Base-by-base conservation (phyloP, 2,329 filamentous ascomycete species). In the Aureobasidium uvarum region DNA sequence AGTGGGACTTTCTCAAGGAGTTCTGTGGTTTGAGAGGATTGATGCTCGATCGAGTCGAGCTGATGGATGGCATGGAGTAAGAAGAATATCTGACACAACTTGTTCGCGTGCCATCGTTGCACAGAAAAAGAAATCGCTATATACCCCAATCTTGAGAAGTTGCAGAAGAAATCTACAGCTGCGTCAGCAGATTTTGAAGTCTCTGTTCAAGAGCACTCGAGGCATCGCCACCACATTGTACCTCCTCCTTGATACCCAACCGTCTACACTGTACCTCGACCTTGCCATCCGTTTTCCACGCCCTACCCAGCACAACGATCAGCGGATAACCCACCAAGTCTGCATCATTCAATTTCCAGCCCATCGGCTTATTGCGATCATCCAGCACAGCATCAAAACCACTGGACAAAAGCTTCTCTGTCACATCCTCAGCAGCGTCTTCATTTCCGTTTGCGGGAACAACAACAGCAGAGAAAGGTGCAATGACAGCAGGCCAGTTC, bases 1-100 rank as follows among this genome's bases (percentile, higher is more conserved):
- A 97, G 68, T 99, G 95, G 91, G 89, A 96, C 71, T 85, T 84
- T 38, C 80, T 99, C 68, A 86, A 88, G 70, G 91, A 97, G 78
- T 95, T 92, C 78, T 86, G 92, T 71, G 86, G 90, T 43, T 83
- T 89, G 72, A 88, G 90, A 73, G 89, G 90, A 33, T 97, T 98
- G 94, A 84, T 96, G 70, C 80, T 99, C 62, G 95, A 99, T 77
- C 88, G 89, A 69, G 88, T 92, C 18, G 90, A 94, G 74, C 83
- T 97, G 72, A 94, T 98, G 91, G 89, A 92, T 70, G 95, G 94
- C 20, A 97, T 97, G 92, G 84, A 91, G 73, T 90, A 78, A 59
- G 25, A 16, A 23, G 16, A 20, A 60, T 13, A 23, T 7, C n/a
- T n/a, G n/a, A 46, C 13, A 31, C n/a, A 33, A 16, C 8, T 4